These are phyloP conservation scores for Salix viminalis DNA, from an alignment of 345 rosid species.

Conservation along the genomic window DNA sequence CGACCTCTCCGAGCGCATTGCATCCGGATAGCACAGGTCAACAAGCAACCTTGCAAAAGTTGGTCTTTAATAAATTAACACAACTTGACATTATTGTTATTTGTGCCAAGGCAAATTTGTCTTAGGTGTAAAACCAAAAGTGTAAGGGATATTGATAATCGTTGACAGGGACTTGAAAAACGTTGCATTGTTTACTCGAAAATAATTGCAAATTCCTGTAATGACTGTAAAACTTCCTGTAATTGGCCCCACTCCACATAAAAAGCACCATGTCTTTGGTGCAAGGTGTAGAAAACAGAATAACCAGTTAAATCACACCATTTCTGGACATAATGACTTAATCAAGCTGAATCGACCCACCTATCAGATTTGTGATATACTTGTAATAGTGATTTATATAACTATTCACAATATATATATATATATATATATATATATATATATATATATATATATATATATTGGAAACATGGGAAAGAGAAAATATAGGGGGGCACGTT, in stretches of 20 bases:
- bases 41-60: too few relatives aligned
- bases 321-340: neutral
- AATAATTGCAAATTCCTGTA: neutral
- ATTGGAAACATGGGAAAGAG: neutral
- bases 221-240: neutral
- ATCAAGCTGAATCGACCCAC: neutral
- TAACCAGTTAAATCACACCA: neutral
- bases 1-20: too few relatives aligned
- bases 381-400: too few relatives aligned
- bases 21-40: too few relatives aligned
- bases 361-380: too few relatives aligned
- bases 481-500: neutral
- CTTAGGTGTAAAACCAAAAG: neutral
- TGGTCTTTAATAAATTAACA: neutral
- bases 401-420: too few relatives aligned
- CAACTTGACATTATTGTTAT: neutral
- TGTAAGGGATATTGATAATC: too few relatives aligned
- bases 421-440: neutral
- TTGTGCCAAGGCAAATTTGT: neutral
- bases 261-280: neutral
- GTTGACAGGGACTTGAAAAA: neutral
- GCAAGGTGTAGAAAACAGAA: neutral
- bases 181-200: neutral
- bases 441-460: too few relatives aligned
- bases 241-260: neutral